Conservation (phyloP, 1,284 basidiomycete genomes). For the Schizophyllum commune region DNA sequence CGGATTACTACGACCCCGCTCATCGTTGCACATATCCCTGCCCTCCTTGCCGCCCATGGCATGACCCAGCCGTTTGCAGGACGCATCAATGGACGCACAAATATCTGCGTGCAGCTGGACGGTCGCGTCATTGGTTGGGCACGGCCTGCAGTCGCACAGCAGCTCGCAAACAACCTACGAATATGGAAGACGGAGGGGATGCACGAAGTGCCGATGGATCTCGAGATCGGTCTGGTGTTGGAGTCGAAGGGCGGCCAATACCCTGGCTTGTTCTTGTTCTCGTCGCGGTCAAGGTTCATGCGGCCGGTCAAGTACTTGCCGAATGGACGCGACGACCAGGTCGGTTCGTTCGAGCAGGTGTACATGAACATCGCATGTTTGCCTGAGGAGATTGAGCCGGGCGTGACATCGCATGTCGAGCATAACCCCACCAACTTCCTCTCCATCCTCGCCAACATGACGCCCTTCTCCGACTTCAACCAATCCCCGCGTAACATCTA, state of each 20-base stretch:
- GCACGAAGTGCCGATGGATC: conserved; percentile 81
- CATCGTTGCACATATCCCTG: conserved; percentile 72
- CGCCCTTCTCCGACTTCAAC: conserved; percentile 94
- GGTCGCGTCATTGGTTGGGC: conserved; percentile 97
- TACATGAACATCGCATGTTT: conserved; percentile 98
- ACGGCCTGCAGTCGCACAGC: conserved; percentile 63
- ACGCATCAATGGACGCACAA: conserved; percentile 74
- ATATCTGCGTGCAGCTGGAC: conserved; percentile 89
- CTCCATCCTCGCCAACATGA: conserved; percentile 78
- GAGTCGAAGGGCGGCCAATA: conserved; percentile 92
- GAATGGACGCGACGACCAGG: conserved; percentile 84
- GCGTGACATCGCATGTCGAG: conserved; percentile 87
- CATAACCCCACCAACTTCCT: conserved; percentile 93
- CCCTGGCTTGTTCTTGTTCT: conserved; percentile 93
- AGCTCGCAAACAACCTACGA: conserved; percentile 80
- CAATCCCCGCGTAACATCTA: conserved; percentile 89
- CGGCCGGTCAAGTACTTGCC: conserved; percentile 89
- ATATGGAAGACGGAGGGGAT: conserved; percentile 93
- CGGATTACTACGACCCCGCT: conserved; percentile 82
- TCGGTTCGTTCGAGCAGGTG: conserved; percentile 98
- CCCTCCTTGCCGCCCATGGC: conserved; percentile 80
- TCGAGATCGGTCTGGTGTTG: conserved; percentile 94
- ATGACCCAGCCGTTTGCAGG: conserved; percentile 89
- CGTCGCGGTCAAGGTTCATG: conserved; percentile 92
- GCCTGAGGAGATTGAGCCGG: conserved; percentile 80